Conservation (phyloP, 1,284 basidiomycete species). For the Trametes polyzona region DNA sequence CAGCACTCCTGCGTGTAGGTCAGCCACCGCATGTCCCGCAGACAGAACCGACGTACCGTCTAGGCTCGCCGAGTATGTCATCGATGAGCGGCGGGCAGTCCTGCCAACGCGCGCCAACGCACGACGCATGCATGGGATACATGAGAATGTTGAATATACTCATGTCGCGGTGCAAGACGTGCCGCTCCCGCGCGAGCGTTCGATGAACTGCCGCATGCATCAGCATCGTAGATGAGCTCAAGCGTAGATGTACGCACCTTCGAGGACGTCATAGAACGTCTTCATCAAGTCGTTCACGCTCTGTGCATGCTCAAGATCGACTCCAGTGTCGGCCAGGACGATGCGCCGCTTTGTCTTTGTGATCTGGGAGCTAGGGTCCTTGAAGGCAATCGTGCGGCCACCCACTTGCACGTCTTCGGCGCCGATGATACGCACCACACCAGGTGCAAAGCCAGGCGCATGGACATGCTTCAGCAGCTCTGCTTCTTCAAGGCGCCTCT, state of each 20-base stretch:
- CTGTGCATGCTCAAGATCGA: not conserved
- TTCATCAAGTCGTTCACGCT: constrained; percentile 9
- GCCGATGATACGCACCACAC: constrained; percentile 2
- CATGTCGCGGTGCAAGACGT: constrained; percentile 14
- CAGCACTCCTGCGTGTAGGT: not conserved
- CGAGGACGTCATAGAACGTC: constrained; percentile 2
- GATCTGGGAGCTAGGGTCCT: not conserved
- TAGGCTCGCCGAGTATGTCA: not conserved
- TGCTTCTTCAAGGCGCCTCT: not conserved
- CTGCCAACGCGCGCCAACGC: not conserved
- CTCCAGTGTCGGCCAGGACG: constrained; percentile 6
- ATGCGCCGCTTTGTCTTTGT: not conserved
- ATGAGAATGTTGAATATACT: constrained; percentile 11
- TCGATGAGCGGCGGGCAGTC: constrained; percentile 1
- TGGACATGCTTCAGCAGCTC: constrained; percentile 6
- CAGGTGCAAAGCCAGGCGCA: not conserved
- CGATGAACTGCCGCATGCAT: constrained; percentile 4
- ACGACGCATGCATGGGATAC: constrained; percentile 3
- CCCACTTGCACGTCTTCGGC: not conserved
- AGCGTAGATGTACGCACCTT: not conserved
- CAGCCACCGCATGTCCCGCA: no score
- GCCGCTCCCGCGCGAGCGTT: not conserved
- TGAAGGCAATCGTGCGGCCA: no score
- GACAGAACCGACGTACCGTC: no score
- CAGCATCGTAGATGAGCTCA: not conserved